Base-by-base conservation (phyloP, 2,329 filamentous ascomycete species). In the Stemphylium lycopersici region DNA sequence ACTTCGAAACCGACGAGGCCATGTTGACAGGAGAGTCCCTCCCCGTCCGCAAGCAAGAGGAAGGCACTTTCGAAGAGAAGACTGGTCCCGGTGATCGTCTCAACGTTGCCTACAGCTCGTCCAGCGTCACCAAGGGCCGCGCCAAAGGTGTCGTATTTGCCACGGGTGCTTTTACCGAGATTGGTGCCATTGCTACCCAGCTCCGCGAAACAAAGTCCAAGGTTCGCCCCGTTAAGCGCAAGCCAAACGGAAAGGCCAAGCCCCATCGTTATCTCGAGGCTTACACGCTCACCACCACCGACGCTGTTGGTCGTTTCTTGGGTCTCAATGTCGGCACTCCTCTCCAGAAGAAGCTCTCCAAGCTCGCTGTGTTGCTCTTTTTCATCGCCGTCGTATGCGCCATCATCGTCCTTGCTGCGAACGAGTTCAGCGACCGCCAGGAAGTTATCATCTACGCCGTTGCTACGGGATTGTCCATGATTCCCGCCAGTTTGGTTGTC, bases 1-100 rank as follows among this genome's bases (percentile, higher is more conserved):
- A 93, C 72, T 78, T 92, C 56, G 89, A 89, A 48, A 88, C 87
- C 56, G 90, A 93, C 56, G 87, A 90, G 70, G 86, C 87, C 13
- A 78, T 89, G 39, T 79, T 90, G 37, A 90, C 88, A 4, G 88
- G 88, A 61, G 88, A 90, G 75, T 89, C 87, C 16, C 75, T 88
- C 24, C 84, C 87, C 40, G 86, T 88, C 52, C 82, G 44, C 72
- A 90, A 90, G 70, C 79, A 84, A 55, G 80, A 83, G 11, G 80
- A 86, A 13, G 78, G 74, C 51, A 75, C 77, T 24, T 87, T 86
- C 58, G 68, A 72, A 2, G 63, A 74, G 20, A 80, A 83, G 1
- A 84, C 81, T 11, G 84, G 85, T 1, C 82, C 88, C 37, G 88
- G 87, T 40, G 88, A 90, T 70, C 84, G 87, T 22, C 78, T 84